These are phyloP conservation scores for Aureobasidium namibiae DNA, from an alignment of 2,329 filamentous ascomycete genomes.

Conservation along the genomic window DNA sequence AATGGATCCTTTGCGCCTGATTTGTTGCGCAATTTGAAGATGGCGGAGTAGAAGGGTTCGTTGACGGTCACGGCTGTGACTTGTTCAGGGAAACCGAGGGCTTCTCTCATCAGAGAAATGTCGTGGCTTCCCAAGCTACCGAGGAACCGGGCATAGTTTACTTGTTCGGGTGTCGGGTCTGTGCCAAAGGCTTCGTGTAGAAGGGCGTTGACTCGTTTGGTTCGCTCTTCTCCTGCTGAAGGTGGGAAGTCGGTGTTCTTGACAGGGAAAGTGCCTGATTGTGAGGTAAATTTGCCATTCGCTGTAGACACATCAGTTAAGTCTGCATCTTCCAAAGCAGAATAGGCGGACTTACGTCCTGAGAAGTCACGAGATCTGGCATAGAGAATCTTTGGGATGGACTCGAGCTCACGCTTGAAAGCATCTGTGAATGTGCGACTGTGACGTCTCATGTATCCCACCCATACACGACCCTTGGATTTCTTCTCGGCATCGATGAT, in stretches of 20 bases:
- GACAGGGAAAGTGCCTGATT: slow-evolving; percentile 42
- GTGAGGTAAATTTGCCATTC: slow-evolving; percentile 41
- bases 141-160: slow-evolving; percentile 35
- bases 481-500: slow-evolving; percentile 45
- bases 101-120: slow-evolving; percentile 46
- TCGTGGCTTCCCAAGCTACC: slow-evolving; percentile 47
- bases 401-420: slow-evolving; percentile 44
- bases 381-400: slow-evolving; percentile 47
- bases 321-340: background rate
- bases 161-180: slow-evolving; percentile 23
- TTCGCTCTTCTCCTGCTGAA: slow-evolving; percentile 20
- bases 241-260: slow-evolving; percentile 35
- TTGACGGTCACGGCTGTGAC: slow-evolving; percentile 38
- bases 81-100: slow-evolving; percentile 41
- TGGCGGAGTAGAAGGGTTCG: slow-evolving; percentile 33
- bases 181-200: slow-evolving; percentile 29
- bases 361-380: slow-evolving; percentile 47
- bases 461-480: slow-evolving; percentile 41
- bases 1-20: slow-evolving; percentile 29
- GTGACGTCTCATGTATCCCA: slow-evolving; percentile 56
- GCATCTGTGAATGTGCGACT: slow-evolving; percentile 47
- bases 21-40: slow-evolving; percentile 36
- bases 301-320: slow-evolving; percentile 23
- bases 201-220: slow-evolving; percentile 21
- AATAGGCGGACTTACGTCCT: slow-evolving; percentile 25